These are phyloP conservation scores for Chrysanthemum makinoi DNA, from an alignment of 129 eudicot genomes.

Conservation along the genomic window DNA sequence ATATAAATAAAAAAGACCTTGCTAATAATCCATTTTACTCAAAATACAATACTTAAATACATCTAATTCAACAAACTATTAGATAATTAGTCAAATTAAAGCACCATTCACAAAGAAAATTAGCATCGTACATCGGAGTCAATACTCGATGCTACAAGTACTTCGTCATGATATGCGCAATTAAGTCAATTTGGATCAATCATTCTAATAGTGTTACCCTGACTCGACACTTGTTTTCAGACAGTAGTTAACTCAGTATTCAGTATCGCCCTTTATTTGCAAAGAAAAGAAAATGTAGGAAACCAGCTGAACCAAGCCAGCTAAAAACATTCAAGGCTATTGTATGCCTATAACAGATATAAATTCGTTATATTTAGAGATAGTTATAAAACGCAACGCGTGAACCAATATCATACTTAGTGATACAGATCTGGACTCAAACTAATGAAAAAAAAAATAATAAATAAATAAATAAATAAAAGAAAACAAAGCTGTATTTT, in stretches of 20 bases:
- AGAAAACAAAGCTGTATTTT: not conserved
- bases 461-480: too few relatives aligned
- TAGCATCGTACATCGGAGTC: not conserved
- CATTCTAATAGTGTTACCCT: not conserved
- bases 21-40: not conserved
- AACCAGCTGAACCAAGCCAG: not conserved
- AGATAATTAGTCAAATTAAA: not conserved
- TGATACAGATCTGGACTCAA: not conserved
- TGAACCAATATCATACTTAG: not conserved
- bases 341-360: not conserved
- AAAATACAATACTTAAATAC: not conserved
- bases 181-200: not conserved
- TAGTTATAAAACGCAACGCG: not conserved
- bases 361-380: not conserved
- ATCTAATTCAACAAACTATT: not conserved
- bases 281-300: not conserved
- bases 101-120: not conserved
- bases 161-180: not conserved
- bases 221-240: not conserved
- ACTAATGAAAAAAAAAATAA: not conserved
- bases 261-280: not conserved
- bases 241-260: not conserved
- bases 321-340: not conserved
- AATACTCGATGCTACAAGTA: not conserved
- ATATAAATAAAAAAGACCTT: not conserved